phyloP scores from a whole-genome alignment of 805 yeast species.

The Pichia kluyveri region DNA sequence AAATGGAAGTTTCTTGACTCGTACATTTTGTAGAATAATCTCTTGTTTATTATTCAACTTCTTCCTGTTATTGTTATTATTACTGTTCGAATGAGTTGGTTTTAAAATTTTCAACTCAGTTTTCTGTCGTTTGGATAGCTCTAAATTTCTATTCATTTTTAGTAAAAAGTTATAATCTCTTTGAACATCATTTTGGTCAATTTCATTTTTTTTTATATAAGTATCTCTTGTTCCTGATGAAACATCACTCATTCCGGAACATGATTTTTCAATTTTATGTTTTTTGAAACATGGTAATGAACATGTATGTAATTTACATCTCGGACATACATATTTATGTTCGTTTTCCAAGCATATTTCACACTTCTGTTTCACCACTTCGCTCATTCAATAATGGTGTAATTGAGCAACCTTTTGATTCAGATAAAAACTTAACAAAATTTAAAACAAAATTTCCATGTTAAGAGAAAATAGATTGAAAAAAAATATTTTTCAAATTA shows the following conservation, averaged over 20 bases:
- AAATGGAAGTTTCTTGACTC: slow-evolving; percentile 50
- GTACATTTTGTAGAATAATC: slow-evolving; percentile 44
- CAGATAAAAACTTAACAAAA: too few relatives aligned
- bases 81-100: slow-evolving; percentile 31
- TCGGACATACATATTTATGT: slow-evolving; percentile 73
- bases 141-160: slow-evolving; percentile 31
- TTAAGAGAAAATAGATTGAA: too few relatives aligned
- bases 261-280: slow-evolving; percentile 55
- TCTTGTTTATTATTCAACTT: not conserved
- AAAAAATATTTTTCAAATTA: too few relatives aligned
- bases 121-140: slow-evolving; percentile 2
- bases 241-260: slow-evolving; percentile 56
- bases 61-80: slow-evolving; percentile 30
- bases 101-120: not conserved
- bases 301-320: slow-evolving; percentile 61
- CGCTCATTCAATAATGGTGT: not conserved
- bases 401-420: not conserved
- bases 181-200: slow-evolving; percentile 48
- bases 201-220: slow-evolving; percentile 41
- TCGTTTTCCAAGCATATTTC: slow-evolving; percentile 34
- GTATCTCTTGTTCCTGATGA: slow-evolving; percentile 31
- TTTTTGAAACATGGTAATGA: slow-evolving; percentile 58
- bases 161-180: slow-evolving; percentile 76
- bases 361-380: slow-evolving; percentile 22
- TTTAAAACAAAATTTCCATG: too few relatives aligned